A percentile compares a stretch with the other conserved stretches of the same genome.
Conservation (phyloP, 2,329 filamentous ascomycete genomes). For the Ophiocordyceps polyrhachis-furcata region DNA sequence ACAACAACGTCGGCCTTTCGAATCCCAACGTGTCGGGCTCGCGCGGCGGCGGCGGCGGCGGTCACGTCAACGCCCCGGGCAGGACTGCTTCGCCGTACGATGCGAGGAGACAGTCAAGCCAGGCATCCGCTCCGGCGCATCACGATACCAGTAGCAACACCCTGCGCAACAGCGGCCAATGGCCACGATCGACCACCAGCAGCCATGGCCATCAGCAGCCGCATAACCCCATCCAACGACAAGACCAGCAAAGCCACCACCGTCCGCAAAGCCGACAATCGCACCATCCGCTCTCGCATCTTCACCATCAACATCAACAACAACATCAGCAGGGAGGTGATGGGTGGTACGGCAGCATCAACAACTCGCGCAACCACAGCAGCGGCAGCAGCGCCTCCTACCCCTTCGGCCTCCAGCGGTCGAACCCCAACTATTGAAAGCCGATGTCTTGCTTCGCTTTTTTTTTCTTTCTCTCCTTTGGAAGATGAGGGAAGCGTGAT, state of each 20-base stretch:
- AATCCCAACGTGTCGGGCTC: background rate
- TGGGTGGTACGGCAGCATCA: background rate
- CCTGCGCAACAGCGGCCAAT: background rate
- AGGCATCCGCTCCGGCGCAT: background rate
- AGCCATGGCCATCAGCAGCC: background rate
- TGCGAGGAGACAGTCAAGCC: background rate
- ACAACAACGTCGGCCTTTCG: background rate
- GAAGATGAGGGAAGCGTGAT: no score
- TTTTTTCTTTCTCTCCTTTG: background rate
- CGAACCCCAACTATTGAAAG: conserved; percentile 7
- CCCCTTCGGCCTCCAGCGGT: conserved; percentile 5
- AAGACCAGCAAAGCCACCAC: background rate
- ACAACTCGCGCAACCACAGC: background rate
- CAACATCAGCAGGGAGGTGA: background rate
- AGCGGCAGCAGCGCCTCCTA: conserved; percentile 3
- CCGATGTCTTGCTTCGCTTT: no score
- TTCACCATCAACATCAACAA: no score
- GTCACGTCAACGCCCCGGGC: background rate
- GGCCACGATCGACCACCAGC: background rate
- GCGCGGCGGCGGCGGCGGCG: background rate
- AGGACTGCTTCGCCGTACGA: conserved; percentile 1
- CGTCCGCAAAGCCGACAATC: background rate
- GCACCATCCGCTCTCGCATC: background rate
- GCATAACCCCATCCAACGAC: background rate
- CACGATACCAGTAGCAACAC: background rate